Conservation (phyloP, 1,284 basidiomycete genomes). For the Peniophora sp. region DNA sequence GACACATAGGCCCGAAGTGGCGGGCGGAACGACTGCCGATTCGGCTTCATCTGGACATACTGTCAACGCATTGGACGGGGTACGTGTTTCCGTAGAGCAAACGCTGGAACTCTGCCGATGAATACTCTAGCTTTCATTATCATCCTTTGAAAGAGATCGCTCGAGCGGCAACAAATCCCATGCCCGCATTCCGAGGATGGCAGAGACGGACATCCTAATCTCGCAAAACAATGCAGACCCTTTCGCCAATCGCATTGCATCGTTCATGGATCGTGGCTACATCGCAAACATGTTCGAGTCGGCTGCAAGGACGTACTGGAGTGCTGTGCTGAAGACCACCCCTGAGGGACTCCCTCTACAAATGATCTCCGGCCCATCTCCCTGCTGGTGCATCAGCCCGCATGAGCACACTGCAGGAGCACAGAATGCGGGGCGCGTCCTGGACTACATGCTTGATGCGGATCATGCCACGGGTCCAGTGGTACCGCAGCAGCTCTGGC, state of each 20-base stretch:
- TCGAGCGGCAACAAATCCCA: too few species aligned
- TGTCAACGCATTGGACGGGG: too few species aligned
- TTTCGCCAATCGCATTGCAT: background rate
- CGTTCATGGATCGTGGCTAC: background rate
- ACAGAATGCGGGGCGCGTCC: background rate
- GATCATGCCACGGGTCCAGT: slow-evolving; percentile 1
- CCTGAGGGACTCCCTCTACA: background rate
- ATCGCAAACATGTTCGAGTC: background rate
- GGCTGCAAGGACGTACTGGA: background rate
- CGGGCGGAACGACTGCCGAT: too few species aligned
- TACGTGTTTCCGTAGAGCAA: too few species aligned
- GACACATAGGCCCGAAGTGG: too few species aligned
- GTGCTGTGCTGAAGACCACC: background rate
- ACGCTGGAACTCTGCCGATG: too few species aligned
- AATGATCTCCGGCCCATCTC: background rate
- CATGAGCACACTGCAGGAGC: background rate
- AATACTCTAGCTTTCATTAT: too few species aligned
- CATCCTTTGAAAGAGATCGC: too few species aligned
- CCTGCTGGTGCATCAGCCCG: background rate
- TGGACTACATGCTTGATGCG: background rate
- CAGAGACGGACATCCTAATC: too few species aligned
- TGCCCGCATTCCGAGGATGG: too few species aligned
- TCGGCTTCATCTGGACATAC: too few species aligned
- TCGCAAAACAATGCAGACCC: too few species aligned
- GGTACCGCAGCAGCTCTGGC: slow-evolving; percentile 4